Conservation (phyloP, 2,329 filamentous ascomycete genomes). For the Nigrospora sphaerica region DNA sequence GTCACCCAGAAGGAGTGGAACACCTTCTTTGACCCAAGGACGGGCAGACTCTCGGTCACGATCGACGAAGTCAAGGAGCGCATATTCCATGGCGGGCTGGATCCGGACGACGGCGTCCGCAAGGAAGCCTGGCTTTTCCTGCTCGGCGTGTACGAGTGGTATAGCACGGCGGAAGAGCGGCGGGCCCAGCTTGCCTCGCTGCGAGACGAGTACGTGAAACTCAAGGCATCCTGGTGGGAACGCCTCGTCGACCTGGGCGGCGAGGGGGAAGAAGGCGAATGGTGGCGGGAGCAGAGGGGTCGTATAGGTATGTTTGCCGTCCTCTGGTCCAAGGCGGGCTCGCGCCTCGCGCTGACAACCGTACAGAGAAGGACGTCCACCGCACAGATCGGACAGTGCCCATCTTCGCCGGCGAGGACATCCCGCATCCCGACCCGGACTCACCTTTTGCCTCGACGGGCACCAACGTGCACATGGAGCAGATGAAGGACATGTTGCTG, state of each 20-base stretch:
- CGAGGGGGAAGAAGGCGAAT: slow-evolving; percentile 77
- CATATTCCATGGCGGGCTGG: slow-evolving; percentile 90
- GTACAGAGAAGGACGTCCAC: slow-evolving; percentile 92
- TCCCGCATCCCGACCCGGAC: slow-evolving; percentile 90
- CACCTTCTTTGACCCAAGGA: slow-evolving; percentile 72
- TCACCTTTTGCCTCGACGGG: slow-evolving; percentile 89
- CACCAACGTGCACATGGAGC: slow-evolving; percentile 95
- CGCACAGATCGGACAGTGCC: slow-evolving; percentile 90
- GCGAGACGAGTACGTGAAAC: slow-evolving; percentile 84
- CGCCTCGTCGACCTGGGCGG: slow-evolving; percentile 76
- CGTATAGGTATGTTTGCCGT: slow-evolving; percentile 69
- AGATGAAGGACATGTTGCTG: slow-evolving; percentile 98
- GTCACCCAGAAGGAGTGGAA: slow-evolving; percentile 85
- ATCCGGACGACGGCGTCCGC: slow-evolving; percentile 81
- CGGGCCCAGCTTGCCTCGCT: slow-evolving; percentile 77
- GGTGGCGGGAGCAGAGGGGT: slow-evolving; percentile 91
- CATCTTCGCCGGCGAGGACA: slow-evolving; percentile 95
- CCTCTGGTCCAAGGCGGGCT: not conserved
- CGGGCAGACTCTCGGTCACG: slow-evolving; percentile 71
- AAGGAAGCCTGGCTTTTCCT: slow-evolving; percentile 97
- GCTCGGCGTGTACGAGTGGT: slow-evolving; percentile 87
- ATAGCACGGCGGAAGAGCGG: slow-evolving; percentile 79
- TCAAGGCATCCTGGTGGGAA: slow-evolving; percentile 97
- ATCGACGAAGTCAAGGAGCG: slow-evolving; percentile 92
- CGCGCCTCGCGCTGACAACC: slow-evolving; percentile 7